phyloP scores from a whole-genome alignment of 2,329 filamentous ascomycete species.

The Didymella exigua region DNA sequence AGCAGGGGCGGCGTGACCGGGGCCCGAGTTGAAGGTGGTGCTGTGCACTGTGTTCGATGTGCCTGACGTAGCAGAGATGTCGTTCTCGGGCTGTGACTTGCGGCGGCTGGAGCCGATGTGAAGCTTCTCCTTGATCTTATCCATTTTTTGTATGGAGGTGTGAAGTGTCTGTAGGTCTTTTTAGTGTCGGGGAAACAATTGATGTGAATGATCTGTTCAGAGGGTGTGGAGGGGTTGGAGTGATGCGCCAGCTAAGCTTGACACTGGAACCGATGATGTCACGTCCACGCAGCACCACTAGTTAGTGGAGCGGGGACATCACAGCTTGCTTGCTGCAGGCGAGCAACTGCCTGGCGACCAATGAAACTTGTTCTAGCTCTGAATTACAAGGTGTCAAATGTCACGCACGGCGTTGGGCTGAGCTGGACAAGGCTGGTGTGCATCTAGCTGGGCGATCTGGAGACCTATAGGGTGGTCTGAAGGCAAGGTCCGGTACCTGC shows the following conservation, averaged over 20 bases:
- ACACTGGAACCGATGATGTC: constrained; percentile 2
- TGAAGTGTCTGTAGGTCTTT: constrained; percentile 9
- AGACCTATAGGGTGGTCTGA: background rate
- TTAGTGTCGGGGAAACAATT: constrained; percentile 9
- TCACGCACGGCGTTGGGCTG: constrained; percentile 8
- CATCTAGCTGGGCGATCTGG: background rate
- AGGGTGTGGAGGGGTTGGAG: constrained; percentile 10
- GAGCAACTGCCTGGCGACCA: constrained; percentile 1
- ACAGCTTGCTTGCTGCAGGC: constrained; percentile 7
- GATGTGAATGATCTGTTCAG: constrained; percentile 6
- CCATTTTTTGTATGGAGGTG: constrained; percentile 28
- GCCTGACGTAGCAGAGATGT: constrained; percentile 6
- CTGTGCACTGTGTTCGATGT: constrained; percentile 13
- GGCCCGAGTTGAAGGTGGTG: constrained; percentile 15
- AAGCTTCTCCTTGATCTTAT: constrained; percentile 46
- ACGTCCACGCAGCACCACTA: background rate
- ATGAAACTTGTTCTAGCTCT: background rate
- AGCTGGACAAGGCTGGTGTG: constrained; percentile 4
- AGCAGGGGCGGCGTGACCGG: constrained; percentile 20
- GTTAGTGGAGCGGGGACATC: constrained; percentile 9
- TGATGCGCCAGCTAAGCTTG: constrained; percentile 4
- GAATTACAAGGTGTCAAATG: constrained; percentile 8
- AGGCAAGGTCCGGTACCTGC: constrained; percentile 4
- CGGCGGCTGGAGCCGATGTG: constrained; percentile 40
- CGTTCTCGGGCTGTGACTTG: constrained; percentile 40